Evolutionary conservation across 1,284 basidiomycete genomes (phyloP).

Genomic region (Apiotrichum veenhuisii): DNA sequence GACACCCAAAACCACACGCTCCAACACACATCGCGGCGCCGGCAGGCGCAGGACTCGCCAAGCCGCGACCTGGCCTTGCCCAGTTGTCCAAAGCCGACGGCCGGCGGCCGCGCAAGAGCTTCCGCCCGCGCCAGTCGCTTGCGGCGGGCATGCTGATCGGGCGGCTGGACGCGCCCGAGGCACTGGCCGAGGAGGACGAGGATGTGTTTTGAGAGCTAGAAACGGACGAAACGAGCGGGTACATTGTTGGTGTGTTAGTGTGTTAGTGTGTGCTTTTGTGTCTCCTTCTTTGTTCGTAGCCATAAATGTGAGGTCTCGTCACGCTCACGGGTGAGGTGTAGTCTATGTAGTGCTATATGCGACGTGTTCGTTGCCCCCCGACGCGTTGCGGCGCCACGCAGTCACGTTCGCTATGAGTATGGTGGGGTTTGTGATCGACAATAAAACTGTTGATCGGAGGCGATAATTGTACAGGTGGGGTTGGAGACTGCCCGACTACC

Average conservation of each 20-base stretch:
- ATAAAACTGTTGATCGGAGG: background rate
- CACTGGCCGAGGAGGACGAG: slow-evolving; percentile 19
- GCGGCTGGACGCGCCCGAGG: slow-evolving; percentile 1
- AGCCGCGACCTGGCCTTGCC: slow-evolving; percentile 10
- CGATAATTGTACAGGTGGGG: slow-evolving; percentile 3
- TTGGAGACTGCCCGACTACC: background rate
- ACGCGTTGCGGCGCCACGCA: slow-evolving; percentile 4
- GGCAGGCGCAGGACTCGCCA: too few species aligned
- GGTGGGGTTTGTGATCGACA: background rate
- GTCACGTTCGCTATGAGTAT: background rate
- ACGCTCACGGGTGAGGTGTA: background rate
- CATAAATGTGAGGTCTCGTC: background rate
- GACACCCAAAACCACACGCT: too few species aligned
- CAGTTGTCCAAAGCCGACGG: slow-evolving; percentile 60
- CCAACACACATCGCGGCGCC: too few species aligned
- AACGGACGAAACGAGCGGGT: background rate
- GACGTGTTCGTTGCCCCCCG: slow-evolving; percentile 1
- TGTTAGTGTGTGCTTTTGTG: background rate
- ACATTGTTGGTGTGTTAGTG: background rate
- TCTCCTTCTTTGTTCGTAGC: background rate
- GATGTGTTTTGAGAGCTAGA: slow-evolving; percentile 16
- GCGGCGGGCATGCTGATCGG: slow-evolving; percentile 13
- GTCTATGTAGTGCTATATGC: slow-evolving; percentile 7
- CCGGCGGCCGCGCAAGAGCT: slow-evolving; percentile 61
- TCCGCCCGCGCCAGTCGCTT: slow-evolving; percentile 34